Conservation (phyloP, 225 moss, liverwort and hornwort genomes). For the Pseudisothecium myosuroides region DNA sequence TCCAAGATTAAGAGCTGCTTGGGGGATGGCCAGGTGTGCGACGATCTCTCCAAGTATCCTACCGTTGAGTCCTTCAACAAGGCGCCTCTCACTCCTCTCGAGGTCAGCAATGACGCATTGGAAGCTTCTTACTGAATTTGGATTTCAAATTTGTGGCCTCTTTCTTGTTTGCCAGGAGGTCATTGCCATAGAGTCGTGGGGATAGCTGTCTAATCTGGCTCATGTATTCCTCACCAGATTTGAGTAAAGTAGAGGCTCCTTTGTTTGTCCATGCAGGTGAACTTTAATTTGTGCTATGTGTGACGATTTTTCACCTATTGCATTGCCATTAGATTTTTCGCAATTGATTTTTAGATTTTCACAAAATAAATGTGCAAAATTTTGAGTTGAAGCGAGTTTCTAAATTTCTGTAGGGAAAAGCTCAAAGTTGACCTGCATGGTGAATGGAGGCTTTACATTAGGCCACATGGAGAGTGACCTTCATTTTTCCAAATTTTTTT, state of each 20-base stretch:
- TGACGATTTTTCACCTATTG: no score
- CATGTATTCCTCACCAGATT: neutral
- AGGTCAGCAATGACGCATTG: conserved; percentile 11
- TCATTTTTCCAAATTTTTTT: neutral
- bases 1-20: conserved; percentile 72
- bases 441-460: neutral
- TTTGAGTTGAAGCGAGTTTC: neutral
- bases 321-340: neutral
- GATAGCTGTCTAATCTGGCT: no score
- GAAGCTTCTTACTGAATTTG: neutral
- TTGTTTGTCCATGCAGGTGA: no score
- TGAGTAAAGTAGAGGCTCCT: neutral
- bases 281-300: neutral
- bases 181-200: neutral
- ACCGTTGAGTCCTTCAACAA: conserved; percentile 42
- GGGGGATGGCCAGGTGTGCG: conserved; percentile 60
- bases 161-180: neutral
- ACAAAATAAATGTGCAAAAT: no score
- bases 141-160: neutral
- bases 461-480: no score
- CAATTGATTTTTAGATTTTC: neutral
- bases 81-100: conserved; percentile 55
- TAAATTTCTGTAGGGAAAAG: no score
- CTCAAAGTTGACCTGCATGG: no score
- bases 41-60: conserved; percentile 36